Base-by-base conservation (phyloP, 1,284 basidiomycete species). In the Cryptococcus sp. region DNA sequence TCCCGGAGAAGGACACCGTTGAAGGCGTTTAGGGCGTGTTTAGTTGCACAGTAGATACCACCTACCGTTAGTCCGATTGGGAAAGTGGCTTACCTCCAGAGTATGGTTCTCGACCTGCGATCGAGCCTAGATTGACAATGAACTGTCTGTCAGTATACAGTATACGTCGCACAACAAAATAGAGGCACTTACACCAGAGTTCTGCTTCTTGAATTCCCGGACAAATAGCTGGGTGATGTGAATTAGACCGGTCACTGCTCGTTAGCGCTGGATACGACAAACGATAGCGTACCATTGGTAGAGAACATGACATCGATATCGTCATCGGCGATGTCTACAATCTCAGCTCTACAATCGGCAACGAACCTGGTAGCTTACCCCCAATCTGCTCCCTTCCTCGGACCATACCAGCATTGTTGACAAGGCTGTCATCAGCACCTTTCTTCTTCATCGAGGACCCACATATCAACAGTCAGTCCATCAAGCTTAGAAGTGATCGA, bases 101-200 rank as follows among this genome's bases (percentile, higher is more conserved):
- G 67, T 99, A 98, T 0, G 94, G 76, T 69, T 98, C 94, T 16
- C 85, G 79, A 39, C 94, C 91, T 41, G 90, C 92, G 53, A 99
- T 84, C 13, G 90, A 93, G 45, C 96, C 93, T 53, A 99, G 79
- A 76, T 96, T 94, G 77, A 99, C 96, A 61, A 99, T 80, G 76
- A 97, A 93, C 67, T 70, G 42, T 39, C 19, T 39, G 22, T 49
- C 37, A 46, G 41, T n/a, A 16, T n/a, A 16, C 11, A 45, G 7
- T n/a, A 24, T 21, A 14, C 14, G 22, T 7, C 5, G 16, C 21
- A 31, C 3, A 34, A 24, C 21, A n/a, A 19, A 16, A 22, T 19
- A 4, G 25, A 21, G 21, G n/a, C 10, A 57, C 69, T 45, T 42
- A 70, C 67, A 0, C 96, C 96, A 0, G 84, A 76, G 61, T 88